phyloP scores from a whole-genome alignment of 495 filamentous ascomycete genomes.

The Podospora didyma region DNA sequence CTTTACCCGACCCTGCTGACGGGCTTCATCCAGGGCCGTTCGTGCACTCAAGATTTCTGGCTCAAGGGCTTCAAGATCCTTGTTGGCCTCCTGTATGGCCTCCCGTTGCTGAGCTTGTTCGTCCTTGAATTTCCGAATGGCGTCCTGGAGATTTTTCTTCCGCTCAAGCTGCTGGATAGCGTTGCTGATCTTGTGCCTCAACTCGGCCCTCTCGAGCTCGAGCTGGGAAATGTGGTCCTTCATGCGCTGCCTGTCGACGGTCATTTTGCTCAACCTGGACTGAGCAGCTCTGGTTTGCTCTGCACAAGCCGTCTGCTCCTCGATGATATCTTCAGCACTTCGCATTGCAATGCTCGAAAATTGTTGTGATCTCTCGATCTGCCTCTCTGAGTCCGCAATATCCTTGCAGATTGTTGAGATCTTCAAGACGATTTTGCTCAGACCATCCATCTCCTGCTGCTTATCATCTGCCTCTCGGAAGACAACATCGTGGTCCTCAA shows the following conservation, averaged over 20 bases:
- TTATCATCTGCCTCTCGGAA: slow-evolving; percentile 61
- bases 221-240: slow-evolving; percentile 60
- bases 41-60: slow-evolving; percentile 73
- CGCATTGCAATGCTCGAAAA: slow-evolving; percentile 57
- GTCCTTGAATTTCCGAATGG: slow-evolving; percentile 68
- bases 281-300: slow-evolving; percentile 64
- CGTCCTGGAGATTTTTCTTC: slow-evolving; percentile 60
- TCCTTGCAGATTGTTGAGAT: slow-evolving; percentile 71
- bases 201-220: slow-evolving; percentile 68
- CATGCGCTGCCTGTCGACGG: slow-evolving; percentile 65
- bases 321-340: slow-evolving; percentile 78
- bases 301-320: slow-evolving; percentile 61
- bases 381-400: slow-evolving; percentile 60
- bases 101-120: slow-evolving; percentile 65
- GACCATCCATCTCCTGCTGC: slow-evolving; percentile 69
- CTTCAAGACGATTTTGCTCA: slow-evolving; percentile 69
- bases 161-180: slow-evolving; percentile 72
- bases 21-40: slow-evolving; percentile 68
- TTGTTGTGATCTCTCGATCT: slow-evolving; percentile 72
- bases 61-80: slow-evolving; percentile 61
- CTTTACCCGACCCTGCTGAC: slow-evolving; percentile 62
- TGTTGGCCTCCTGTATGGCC: slow-evolving; percentile 60
- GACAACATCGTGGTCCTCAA: slow-evolving; percentile 69
- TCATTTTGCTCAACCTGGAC: slow-evolving; percentile 57
- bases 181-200: slow-evolving; percentile 62